Conservation (phyloP, 768 basidiomycete genomes). For the Boletales sp. region DNA sequence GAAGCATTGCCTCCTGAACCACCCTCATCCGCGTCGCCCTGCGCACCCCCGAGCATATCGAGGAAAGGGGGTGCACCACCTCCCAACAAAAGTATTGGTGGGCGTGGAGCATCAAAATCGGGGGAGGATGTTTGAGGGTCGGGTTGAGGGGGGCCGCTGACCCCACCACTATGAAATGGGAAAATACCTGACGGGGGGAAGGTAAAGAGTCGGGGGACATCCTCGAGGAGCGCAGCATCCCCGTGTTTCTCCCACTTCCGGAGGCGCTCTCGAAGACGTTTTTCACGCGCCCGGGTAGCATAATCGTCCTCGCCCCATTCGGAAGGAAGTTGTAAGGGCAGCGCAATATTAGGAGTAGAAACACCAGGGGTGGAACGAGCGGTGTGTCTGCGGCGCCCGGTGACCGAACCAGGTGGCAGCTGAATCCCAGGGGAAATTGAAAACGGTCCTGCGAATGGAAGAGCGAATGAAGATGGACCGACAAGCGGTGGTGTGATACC, state of each 20-base stretch:
- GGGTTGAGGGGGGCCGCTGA: slow-evolving; percentile 11
- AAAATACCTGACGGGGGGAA: slow-evolving; percentile 18
- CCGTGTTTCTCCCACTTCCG: slow-evolving; percentile 68
- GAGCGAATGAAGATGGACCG: slow-evolving; percentile 34
- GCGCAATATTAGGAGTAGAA: slow-evolving; percentile 29
- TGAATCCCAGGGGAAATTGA: slow-evolving; percentile 10
- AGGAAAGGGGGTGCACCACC: slow-evolving; percentile 18
- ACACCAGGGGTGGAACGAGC: slow-evolving; percentile 18
- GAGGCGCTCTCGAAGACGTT: slow-evolving; percentile 65
- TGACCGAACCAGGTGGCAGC: neutral
- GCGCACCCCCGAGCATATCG: slow-evolving; percentile 23
- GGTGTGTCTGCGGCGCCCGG: slow-evolving; percentile 12
- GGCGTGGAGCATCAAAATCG: slow-evolving; percentile 23
- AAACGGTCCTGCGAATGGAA: slow-evolving; percentile 11
- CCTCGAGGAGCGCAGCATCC: slow-evolving; percentile 54
- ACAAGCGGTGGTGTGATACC: slow-evolving; percentile 81
- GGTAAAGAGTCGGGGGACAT: slow-evolving; percentile 53
- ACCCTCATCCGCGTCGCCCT: slow-evolving; percentile 15
- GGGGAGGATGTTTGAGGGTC: slow-evolving; percentile 25
- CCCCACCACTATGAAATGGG: neutral
- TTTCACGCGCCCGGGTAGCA: slow-evolving; percentile 67
- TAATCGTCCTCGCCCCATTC: slow-evolving; percentile 68
- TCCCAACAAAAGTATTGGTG: slow-evolving; percentile 24
- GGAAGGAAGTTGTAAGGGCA: slow-evolving; percentile 9
- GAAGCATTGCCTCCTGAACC: slow-evolving; percentile 7